Percentiles rank a stretch among this genome's conserved stretches.
phyloP scores from a whole-genome alignment of 257 asterid species.

The Buddleja alternifolia region DNA sequence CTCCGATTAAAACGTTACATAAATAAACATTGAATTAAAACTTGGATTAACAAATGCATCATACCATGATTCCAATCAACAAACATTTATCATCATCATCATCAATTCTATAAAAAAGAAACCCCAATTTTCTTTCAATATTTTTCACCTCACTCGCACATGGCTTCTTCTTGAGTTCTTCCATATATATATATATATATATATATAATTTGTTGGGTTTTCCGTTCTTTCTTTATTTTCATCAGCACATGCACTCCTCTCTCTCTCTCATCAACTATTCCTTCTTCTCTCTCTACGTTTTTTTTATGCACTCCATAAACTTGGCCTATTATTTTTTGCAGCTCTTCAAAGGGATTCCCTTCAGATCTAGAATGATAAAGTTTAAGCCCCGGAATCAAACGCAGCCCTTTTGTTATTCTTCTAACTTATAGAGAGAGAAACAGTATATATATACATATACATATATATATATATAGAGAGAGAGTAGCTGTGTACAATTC shows the following conservation, averaged over 20 bases:
- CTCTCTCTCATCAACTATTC: not conserved
- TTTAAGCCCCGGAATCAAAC: too few species aligned
- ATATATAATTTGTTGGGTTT: slow-evolving; percentile 4
- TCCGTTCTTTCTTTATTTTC: slow-evolving; percentile 14
- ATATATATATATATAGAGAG: too few species aligned
- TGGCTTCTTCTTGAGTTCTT: slow-evolving; percentile 46
- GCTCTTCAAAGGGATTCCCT: slow-evolving; percentile 21
- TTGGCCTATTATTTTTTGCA: slow-evolving; percentile 23
- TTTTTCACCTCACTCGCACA: slow-evolving; percentile 45
- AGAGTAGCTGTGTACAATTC: too few species aligned
- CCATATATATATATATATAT: too few species aligned
- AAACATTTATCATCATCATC: slow-evolving; percentile 16
- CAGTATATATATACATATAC: too few species aligned
- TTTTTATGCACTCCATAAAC: slow-evolving; percentile 37
- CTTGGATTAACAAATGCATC: slow-evolving; percentile 10
- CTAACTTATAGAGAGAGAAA: too few species aligned
- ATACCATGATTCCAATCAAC: slow-evolving; percentile 28
- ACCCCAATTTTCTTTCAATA: slow-evolving; percentile 14
- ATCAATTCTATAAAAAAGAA: slow-evolving; percentile 14
- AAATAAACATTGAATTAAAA: slow-evolving; percentile 12
- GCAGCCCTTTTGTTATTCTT: too few species aligned
- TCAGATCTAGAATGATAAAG: not conserved
- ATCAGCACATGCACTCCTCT: slow-evolving; percentile 49
- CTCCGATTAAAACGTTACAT: not conserved
- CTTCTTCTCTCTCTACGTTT: slow-evolving; percentile 26